These are phyloP conservation scores for Spinellus fusiger DNA, from an alignment of 192 early-diverging fungal genomes.

Conservation along the genomic window DNA sequence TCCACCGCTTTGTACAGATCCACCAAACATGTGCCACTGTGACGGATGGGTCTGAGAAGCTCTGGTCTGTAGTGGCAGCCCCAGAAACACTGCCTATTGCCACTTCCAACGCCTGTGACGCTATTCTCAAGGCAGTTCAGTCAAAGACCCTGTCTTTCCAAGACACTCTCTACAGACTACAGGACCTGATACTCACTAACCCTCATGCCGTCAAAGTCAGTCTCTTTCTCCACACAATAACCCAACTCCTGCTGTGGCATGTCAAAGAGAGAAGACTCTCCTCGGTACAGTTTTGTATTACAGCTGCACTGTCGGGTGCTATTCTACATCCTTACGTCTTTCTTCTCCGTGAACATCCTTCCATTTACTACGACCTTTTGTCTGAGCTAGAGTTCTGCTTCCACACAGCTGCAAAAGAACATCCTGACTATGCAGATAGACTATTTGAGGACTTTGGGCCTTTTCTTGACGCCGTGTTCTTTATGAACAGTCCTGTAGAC, in stretches of 20 bases:
- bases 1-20: slow-evolving; percentile 19
- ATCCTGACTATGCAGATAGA: not conserved
- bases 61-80: slow-evolving; percentile 4
- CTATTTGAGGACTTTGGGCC: not conserved
- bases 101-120: slow-evolving; percentile 7
- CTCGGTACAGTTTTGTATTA: not conserved
- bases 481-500: not conserved
- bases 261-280: not conserved
- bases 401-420: not conserved
- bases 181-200: slow-evolving; percentile 11
- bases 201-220: not conserved
- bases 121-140: not conserved
- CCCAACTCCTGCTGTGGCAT: slow-evolving; percentile 3
- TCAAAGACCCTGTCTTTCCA: not conserved
- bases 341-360: slow-evolving; percentile 6
- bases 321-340: slow-evolving; percentile 10
- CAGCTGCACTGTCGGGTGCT: not conserved
- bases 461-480: slow-evolving; percentile 10
- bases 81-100: slow-evolving; percentile 6
- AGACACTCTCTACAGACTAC: slow-evolving; percentile 3
- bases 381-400: slow-evolving; percentile 6
- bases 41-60: not conserved
- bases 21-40: not conserved
- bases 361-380: slow-evolving; percentile 5
- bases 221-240: slow-evolving; percentile 9